A percentile compares a stretch with the other conserved stretches of the same genome.
Evolutionary conservation across 139 green algal genomes (phyloP).

Genomic region (Closterium sp.): DNA sequence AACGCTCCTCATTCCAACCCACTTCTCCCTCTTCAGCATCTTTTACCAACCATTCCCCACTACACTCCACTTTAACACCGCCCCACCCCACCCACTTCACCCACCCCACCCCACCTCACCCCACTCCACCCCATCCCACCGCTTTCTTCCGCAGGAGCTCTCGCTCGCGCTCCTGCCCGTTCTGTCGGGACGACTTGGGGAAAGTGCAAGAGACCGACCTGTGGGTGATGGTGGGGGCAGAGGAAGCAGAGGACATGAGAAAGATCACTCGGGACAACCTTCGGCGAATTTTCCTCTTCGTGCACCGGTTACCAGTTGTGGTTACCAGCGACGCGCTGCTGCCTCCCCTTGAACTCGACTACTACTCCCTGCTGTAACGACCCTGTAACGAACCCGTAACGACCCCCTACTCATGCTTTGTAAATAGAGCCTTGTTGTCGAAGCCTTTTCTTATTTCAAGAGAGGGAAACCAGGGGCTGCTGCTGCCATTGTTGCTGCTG

Average conservation of each 20-base stretch:
- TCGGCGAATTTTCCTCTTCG: conserved; percentile 32
- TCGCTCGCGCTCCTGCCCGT: conserved; percentile 43
- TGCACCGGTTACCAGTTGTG: conserved; percentile 45
- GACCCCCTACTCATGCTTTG: background rate
- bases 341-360: background rate
- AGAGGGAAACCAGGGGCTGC: too few species aligned
- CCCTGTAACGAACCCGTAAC: too few species aligned
- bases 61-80: too few species aligned
- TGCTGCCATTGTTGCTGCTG: background rate
- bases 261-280: conserved; percentile 34
- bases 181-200: conserved; percentile 41
- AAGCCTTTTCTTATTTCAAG: background rate
- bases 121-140: background rate
- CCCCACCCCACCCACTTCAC: too few species aligned
- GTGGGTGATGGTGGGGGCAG: conserved; percentile 21
- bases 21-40: too few species aligned
- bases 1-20: too few species aligned
- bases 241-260: conserved; percentile 23
- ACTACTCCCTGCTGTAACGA: background rate
- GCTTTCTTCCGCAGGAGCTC: conserved; percentile 6
- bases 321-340: conserved; percentile 15
- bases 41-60: too few species aligned
- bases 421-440: background rate
- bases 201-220: conserved; percentile 21
- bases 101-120: background rate